These are phyloP conservation scores for Phyllosticta capitalensis DNA, from an alignment of 2,329 filamentous ascomycete species.

Conservation along the genomic window DNA sequence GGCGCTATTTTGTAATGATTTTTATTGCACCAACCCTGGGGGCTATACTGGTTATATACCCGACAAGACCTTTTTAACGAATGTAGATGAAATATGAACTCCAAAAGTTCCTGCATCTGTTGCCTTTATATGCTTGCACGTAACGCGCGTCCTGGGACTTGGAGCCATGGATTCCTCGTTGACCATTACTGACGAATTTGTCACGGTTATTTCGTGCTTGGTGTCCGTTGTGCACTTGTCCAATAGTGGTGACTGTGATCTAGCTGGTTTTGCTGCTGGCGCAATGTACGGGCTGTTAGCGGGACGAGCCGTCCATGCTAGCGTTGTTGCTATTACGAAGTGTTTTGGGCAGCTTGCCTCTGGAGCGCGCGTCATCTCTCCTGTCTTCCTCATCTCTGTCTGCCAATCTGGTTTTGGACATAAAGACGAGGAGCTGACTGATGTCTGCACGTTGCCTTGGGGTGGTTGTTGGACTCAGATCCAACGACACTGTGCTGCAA, in stretches of 20 bases:
- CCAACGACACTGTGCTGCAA: no score
- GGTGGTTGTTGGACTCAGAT: no score
- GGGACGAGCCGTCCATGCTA: background rate
- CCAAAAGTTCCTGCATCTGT: background rate
- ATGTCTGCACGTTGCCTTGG: no score
- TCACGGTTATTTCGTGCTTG: background rate
- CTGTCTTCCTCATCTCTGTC: background rate
- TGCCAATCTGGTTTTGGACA: no score
- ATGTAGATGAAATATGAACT: background rate
- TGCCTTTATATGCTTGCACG: background rate
- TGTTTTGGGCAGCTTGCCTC: background rate
- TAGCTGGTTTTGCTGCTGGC: background rate
- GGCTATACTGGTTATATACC: background rate
- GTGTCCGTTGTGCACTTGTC: background rate
- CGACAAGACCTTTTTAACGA: background rate
- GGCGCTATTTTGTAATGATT: background rate
- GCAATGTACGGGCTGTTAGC: background rate
- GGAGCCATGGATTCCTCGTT: background rate
- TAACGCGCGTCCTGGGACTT: background rate
- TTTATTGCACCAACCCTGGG: background rate
- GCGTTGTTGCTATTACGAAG: background rate
- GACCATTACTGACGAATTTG: background rate
- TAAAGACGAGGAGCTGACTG: no score
- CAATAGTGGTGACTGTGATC: background rate
- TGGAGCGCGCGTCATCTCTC: background rate